A percentile compares a stretch with the other conserved stretches of the same genome.
Conservation (phyloP, 2,329 filamentous ascomycete genomes). For the Myriosclerotinia scirpicola region DNA sequence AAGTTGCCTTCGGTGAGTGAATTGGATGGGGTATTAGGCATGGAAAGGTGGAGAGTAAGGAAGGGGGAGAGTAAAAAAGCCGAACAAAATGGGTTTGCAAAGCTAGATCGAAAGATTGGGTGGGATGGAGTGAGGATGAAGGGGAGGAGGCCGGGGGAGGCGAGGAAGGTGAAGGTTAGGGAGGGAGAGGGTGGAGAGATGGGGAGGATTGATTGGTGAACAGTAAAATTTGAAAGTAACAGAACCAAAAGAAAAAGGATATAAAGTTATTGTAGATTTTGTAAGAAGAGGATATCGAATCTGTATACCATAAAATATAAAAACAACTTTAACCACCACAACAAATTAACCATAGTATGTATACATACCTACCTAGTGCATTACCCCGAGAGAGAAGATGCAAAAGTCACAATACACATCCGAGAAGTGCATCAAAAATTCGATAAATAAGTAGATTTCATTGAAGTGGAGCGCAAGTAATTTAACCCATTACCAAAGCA, state of each 20-base stretch:
- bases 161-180: neutral
- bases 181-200: neutral
- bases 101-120: neutral
- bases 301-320: no score
- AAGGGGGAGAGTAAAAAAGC: neutral
- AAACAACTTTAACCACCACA: no score
- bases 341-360: no score
- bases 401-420: no score
- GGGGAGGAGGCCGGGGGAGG: constrained; percentile 8
- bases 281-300: no score
- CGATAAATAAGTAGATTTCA: neutral
- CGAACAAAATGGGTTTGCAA: neutral
- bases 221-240: no score
- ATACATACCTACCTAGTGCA: no score
- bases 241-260: no score
- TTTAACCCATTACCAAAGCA: neutral
- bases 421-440: neutral
- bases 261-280: no score
- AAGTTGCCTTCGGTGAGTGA: constrained; percentile 79
- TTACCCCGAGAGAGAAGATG: neutral
- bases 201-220: constrained; percentile 17
- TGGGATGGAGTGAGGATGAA: neutral
- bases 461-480: constrained; percentile 2
- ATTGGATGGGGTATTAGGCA: constrained; percentile 76
- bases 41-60: constrained; percentile 70